Evolutionary conservation across 805 yeast genomes (phyloP).

Genomic region (Candida boleticola): DNA sequence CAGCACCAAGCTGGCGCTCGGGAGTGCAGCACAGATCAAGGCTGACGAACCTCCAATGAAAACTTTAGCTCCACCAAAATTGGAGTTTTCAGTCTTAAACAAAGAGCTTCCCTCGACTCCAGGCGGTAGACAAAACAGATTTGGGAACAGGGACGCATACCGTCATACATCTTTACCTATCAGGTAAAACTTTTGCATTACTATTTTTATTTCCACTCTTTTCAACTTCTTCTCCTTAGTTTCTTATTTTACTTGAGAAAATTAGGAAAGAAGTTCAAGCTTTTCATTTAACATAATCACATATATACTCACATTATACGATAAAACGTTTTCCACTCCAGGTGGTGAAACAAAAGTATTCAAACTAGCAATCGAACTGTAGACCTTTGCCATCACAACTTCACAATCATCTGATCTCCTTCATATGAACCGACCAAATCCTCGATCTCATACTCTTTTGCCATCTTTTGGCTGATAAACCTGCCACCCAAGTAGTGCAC

Average conservation of each 20-base stretch:
- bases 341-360: too few species aligned
- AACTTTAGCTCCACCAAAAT: neutral
- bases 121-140: slow-evolving; percentile 5
- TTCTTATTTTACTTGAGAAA: too few species aligned
- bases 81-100: neutral
- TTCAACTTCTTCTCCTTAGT: too few species aligned
- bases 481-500: slow-evolving; percentile 88
- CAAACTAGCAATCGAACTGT: too few species aligned
- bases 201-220: too few species aligned
- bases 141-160: slow-evolving; percentile 4
- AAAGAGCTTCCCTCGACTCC: neutral
- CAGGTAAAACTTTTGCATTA: too few species aligned
- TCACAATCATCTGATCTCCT: slow-evolving; percentile 36
- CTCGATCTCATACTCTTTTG: slow-evolving; percentile 68
- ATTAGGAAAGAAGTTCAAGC: too few species aligned
- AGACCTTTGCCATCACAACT: too few species aligned
- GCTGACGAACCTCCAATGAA: neutral
- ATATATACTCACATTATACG: too few species aligned
- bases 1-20: neutral
- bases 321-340: too few species aligned
- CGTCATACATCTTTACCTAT: slow-evolving; percentile 1
- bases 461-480: slow-evolving; percentile 66
- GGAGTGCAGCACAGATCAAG: neutral
- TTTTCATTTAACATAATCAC: too few species aligned
- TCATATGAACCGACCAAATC: slow-evolving; percentile 31